Base-by-base conservation (phyloP, 768 basidiomycete species). In the Boletus coccyginus region DNA sequence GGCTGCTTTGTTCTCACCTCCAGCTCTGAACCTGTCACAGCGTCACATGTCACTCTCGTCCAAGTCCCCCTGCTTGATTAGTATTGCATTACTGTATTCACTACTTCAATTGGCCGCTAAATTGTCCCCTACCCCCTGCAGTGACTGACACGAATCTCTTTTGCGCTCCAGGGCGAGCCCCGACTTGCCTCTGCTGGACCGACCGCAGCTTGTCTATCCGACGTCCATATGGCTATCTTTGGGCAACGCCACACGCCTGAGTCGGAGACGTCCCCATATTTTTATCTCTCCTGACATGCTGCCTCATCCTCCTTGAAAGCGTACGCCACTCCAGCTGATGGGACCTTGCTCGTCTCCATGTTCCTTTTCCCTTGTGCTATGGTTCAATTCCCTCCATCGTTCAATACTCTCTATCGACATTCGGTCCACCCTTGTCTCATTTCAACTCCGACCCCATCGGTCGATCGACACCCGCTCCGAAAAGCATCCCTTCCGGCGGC, bases 1-100 rank as follows among this genome's bases (percentile, higher is more conserved):
- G 49, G 53, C 54, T 50, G 62, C 61, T 62, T 66, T 64, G 62
- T 71, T 68, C 62, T 64, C 64, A 69, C 58, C 57, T 46, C 44
- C 12, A 24, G 14, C 32, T 36, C 49, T 50, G 44, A 59, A 60
- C 55, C 27, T 36, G 62, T 70, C 54, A 68, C 68, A 21, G 0
- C 16, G 60, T 64, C 56, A 70, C 64, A 31, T 3, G 50, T 63
- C 58, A 63, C 63, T 16, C 41, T 2, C 27, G 6, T 27, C 27
- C 3, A 27, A 5, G 12, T 24, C 3, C 19, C 31, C 31, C 17
- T 27, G 6, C 27, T 27, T 27, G 27, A 27, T 27, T 27, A 21
- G 2, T 21, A n/a, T n/a, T n/a, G 27, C 27, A 27, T 27, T n/a
- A 21, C 21, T 21, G 21, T 27, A 27, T 27, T 27, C 27, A 27